These are phyloP conservation scores for Asterionellopsis glacialis DNA, from an alignment of 108 stramenopile species.

Conservation along the genomic window DNA sequence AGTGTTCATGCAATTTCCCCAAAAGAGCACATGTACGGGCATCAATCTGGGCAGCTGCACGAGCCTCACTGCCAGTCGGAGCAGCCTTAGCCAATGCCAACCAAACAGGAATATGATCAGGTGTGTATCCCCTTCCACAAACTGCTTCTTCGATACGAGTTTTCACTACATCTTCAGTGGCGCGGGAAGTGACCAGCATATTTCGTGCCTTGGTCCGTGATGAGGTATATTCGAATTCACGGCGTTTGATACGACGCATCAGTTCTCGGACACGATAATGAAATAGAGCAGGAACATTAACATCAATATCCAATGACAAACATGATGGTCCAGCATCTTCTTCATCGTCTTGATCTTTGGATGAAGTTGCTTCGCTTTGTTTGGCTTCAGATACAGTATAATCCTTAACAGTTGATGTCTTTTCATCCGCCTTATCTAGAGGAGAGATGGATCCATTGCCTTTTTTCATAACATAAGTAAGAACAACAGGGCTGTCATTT, in stretches of 20 bases:
- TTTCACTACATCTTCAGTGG: slow-evolving; percentile 62
- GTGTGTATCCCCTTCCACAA: slow-evolving; percentile 46
- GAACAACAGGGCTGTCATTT: slow-evolving; percentile 22
- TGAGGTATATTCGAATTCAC: slow-evolving; percentile 78
- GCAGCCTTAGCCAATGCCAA: slow-evolving; percentile 54
- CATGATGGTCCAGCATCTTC: slow-evolving; percentile 31
- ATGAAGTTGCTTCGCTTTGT: slow-evolving; percentile 9
- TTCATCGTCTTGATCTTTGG: slow-evolving; percentile 7
- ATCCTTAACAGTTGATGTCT: slow-evolving; percentile 1
- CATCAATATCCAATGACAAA: slow-evolving; percentile 67
- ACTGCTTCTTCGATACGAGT: slow-evolving; percentile 52
- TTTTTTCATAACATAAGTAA: slow-evolving; percentile 40
- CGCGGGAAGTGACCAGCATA: slow-evolving; percentile 47
- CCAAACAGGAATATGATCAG: slow-evolving; percentile 39
- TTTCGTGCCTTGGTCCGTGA: slow-evolving; percentile 68
- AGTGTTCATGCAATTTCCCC: slow-evolving; percentile 36
- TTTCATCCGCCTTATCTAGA: slow-evolving; percentile 9
- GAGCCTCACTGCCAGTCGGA: slow-evolving; percentile 43
- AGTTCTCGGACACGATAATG: slow-evolving; percentile 61
- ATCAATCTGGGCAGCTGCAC: slow-evolving; percentile 57
- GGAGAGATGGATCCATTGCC: slow-evolving; percentile 14
- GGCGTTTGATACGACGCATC: slow-evolving; percentile 64
- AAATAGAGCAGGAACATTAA: slow-evolving; percentile 59
- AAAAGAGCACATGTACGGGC: slow-evolving; percentile 50
- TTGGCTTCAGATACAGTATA: slow-evolving; percentile 10